phyloP scores from a whole-genome alignment of 441 rosid species.

The Eruca vesicaria region DNA sequence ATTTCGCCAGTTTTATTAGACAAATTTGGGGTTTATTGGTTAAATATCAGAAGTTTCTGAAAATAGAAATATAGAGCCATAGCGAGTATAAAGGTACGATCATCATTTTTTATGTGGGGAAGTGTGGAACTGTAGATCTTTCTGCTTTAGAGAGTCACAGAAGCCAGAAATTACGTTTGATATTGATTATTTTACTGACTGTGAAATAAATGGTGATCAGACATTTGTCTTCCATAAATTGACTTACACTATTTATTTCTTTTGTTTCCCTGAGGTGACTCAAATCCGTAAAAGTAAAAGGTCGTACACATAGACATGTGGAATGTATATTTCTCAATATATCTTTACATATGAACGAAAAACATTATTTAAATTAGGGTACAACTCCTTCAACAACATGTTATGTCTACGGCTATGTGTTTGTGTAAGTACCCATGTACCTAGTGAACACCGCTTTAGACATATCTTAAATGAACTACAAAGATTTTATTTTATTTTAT shows the following conservation, averaged over 20 bases:
- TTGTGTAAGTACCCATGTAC: constrained; percentile 33
- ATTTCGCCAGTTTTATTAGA: background rate
- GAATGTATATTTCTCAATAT: background rate
- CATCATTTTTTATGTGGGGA: constrained; percentile 14
- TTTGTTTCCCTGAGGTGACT: constrained; percentile 30
- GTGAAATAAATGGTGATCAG: constrained; percentile 37
- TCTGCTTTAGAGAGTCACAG: background rate
- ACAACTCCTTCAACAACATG: constrained; percentile 32
- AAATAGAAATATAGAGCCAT: constrained; percentile 23
- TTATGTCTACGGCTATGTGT: constrained; percentile 25
- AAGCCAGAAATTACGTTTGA: constrained; percentile 21
- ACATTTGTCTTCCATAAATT: constrained; percentile 31
- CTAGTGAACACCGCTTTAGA: constrained; percentile 24
- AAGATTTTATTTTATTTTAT: too few species aligned
- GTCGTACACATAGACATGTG: constrained; percentile 2
- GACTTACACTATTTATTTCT: constrained; percentile 31
- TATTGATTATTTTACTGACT: constrained; percentile 16
- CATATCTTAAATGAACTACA: constrained; percentile 16
- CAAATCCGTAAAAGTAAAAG: constrained; percentile 35
- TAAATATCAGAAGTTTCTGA: constrained; percentile 13
- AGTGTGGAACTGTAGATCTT: constrained; percentile 25
- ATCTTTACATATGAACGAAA: background rate
- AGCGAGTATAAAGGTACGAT: background rate
- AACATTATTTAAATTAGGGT: background rate
- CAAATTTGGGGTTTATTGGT: background rate